phyloP scores from a whole-genome alignment of 2,329 filamentous ascomycete genomes.

The Paecilomyces sp. region DNA sequence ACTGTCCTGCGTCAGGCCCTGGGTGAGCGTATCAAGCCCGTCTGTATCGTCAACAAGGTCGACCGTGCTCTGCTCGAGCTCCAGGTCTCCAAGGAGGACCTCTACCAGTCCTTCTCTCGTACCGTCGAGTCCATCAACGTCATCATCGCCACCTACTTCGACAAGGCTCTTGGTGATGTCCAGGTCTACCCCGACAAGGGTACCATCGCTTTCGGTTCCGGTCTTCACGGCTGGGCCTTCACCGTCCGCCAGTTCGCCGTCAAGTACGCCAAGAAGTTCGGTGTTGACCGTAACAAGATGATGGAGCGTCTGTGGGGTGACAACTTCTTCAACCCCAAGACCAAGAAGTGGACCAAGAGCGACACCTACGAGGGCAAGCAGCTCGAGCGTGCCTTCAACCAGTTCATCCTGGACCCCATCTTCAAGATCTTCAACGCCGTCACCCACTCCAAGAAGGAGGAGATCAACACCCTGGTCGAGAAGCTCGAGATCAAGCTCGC shows the following conservation, averaged over 20 bases:
- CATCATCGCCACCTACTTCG: conserved; percentile 97
- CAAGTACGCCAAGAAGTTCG: conserved; percentile 99
- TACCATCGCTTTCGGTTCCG: conserved; percentile 97
- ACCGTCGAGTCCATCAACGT: conserved; percentile 99
- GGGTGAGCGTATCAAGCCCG: conserved; percentile 99
- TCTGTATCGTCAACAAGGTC: conserved; percentile 99
- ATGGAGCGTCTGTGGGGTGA: conserved; percentile 99
- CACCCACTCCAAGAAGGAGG: conserved; percentile 99
- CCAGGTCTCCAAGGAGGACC: conserved; percentile 96
- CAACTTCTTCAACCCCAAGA: conserved; percentile 99
- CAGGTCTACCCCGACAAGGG: conserved; percentile 98
- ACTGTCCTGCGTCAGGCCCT: conserved; percentile 98
- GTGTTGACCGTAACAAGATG: conserved; percentile 99
- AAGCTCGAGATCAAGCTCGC: conserved; percentile 95
- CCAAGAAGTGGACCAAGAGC: conserved; percentile 99
- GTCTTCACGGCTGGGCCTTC: conserved; percentile 99
- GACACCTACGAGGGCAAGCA: conserved; percentile 74
- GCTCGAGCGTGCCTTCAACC: conserved; percentile 98
- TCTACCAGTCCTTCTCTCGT: conserved; percentile 99
- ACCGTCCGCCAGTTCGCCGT: conserved; percentile 95
- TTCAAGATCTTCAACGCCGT: conserved; percentile 96
- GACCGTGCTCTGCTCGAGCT: conserved; percentile 98
- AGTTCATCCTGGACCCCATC: conserved; percentile 99
- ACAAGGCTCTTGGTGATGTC: conserved; percentile 94
- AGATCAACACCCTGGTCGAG: conserved; percentile 71